phyloP scores from a whole-genome alignment of 2,329 filamentous ascomycete genomes.

The Fusarium protoensiforme region DNA sequence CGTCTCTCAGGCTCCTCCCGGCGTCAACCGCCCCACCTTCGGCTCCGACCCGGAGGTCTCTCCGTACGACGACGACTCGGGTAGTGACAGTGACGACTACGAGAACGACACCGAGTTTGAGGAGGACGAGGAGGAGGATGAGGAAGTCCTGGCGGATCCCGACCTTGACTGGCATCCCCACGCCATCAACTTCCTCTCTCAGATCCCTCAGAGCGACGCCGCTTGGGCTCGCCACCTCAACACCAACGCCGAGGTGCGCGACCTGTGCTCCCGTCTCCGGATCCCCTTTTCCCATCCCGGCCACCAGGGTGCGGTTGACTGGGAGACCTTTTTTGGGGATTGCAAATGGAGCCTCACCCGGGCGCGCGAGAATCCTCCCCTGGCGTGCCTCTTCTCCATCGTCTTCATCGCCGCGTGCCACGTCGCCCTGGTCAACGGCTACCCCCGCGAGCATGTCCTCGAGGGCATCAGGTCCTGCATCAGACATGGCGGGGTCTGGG shows the following conservation, averaged over 20 bases:
- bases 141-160: too few species aligned
- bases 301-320: not conserved
- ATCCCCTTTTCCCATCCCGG: constrained; percentile 5
- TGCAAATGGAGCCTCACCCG: constrained; percentile 12
- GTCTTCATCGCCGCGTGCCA: constrained; percentile 26
- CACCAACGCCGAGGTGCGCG: constrained; percentile 5
- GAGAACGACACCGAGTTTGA: not conserved
- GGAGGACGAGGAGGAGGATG: not conserved
- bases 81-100: not conserved
- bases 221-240: constrained; percentile 19
- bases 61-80: not conserved
- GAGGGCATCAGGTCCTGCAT: constrained; percentile 5
- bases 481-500: constrained; percentile 10
- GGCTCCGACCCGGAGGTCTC: not conserved
- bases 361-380: not conserved
- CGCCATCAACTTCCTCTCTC: constrained; percentile 18
- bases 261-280: constrained; percentile 9
- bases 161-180: constrained; percentile 8
- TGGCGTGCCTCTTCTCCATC: constrained; percentile 23
- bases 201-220: constrained; percentile 14
- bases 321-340: constrained; percentile 12
- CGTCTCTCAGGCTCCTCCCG: constrained; percentile 6
- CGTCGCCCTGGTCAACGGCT: constrained; percentile 12
- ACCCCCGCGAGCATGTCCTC: not conserved
- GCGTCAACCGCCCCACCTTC: not conserved